Percentiles rank a stretch among this genome's conserved stretches.
Conservation (phyloP, 179 eudicot genomes). For the Spergularia azorica region DNA sequence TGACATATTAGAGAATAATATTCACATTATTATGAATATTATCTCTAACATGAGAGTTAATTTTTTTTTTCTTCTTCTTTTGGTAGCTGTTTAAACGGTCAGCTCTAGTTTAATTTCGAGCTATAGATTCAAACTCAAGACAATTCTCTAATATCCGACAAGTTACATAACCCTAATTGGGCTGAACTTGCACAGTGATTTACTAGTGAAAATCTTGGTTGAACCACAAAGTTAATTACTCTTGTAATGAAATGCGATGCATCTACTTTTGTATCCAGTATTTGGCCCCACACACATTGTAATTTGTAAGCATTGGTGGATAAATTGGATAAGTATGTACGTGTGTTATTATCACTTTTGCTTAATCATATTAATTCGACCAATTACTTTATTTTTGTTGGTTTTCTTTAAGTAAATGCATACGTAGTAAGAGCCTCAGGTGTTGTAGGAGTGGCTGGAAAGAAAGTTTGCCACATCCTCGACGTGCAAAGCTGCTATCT, state of each 20-base stretch:
- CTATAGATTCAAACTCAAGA: too few species aligned
- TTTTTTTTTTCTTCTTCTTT: too few species aligned
- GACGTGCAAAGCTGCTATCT: constrained; percentile 16
- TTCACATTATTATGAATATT: background rate
- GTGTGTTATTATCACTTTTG: constrained; percentile 12
- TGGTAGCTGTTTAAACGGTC: too few species aligned
- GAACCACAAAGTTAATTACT: background rate
- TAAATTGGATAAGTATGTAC: constrained; percentile 14
- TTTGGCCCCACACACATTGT: background rate
- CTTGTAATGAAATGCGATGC: background rate
- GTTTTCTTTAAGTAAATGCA: background rate
- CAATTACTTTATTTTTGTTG: background rate
- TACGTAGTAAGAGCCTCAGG: background rate
- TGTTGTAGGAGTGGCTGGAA: constrained; percentile 10
- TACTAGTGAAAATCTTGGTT: too few species aligned
- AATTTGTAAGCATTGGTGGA: background rate
- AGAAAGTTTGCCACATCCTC: constrained; percentile 14
- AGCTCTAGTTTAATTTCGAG: too few species aligned
- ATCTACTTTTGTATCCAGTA: background rate
- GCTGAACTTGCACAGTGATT: too few species aligned
- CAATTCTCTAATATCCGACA: too few species aligned
- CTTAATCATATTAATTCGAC: background rate
- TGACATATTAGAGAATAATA: background rate
- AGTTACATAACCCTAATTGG: too few species aligned
- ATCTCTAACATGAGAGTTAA: background rate